Base-by-base conservation (phyloP, 2,329 filamentous ascomycete genomes). In the Aulographum hederae region DNA sequence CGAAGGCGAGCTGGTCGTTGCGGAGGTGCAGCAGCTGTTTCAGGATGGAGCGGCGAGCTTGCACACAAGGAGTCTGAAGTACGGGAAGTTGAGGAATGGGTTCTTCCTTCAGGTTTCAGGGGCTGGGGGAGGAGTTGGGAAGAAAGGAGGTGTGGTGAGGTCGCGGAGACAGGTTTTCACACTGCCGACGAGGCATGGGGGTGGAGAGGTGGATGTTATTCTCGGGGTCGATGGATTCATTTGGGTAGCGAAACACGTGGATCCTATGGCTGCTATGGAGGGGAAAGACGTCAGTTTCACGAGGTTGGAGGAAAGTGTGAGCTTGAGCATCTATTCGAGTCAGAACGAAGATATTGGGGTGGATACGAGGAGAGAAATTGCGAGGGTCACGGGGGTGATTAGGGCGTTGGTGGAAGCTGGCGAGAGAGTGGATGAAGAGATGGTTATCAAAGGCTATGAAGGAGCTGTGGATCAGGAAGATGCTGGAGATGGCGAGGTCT, bases 151-250 rank as follows among this genome's bases (percentile, higher is more conserved):
- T 27, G 84, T 95, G 2, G 81, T 92, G 18, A 63, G 89, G 32
- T 72, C 75, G 16, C 70, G 86, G 43, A 63, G 85, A 35, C 89
- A 98, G 58, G 76, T 89, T 26, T 93, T 89, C 67, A 89, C 82
- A 1, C 60, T 92, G 43, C 69, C 76, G 37, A 57, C 64, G 20
- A 45, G 55, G 36, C 61, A 66, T 20, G 64, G 67, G 20, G 65
- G 69, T 32, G 75, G 73, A 39, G 69, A 73, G 30, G 69, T 98
- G 18, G 81, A 94, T 48, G 72, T 95, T 5, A 68, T 93, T 32
- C 63, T 98, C 1, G 89, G 89, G 2, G 89, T 98, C 25, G 98
- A 98, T 46, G 89, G 89, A 1, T 95, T 91, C 50, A 84, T 95
- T 36, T 98, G 82, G 78, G 85, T 95, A 46, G 75, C 76, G 53